phyloP scores from a whole-genome alignment of 352 stramenopile species.

The Thalassiosira ordinaria region DNA sequence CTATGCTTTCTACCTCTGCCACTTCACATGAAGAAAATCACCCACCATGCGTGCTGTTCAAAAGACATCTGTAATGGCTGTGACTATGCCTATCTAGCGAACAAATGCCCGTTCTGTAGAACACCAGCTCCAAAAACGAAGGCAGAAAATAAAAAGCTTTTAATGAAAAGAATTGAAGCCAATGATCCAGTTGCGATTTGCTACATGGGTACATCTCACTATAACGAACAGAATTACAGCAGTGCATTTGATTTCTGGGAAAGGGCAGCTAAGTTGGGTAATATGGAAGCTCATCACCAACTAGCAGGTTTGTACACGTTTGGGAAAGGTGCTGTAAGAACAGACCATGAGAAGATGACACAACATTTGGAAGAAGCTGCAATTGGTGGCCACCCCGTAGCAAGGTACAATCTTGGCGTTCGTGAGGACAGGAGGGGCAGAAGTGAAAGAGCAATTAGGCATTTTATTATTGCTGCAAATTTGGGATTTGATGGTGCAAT shows the following conservation, averaged over 20 bases:
- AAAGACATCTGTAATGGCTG: too few species aligned
- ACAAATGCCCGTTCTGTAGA: too few species aligned
- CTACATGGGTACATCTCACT: too few species aligned
- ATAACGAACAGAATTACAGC: background rate
- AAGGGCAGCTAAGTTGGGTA: background rate
- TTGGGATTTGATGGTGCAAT: slow-evolving; percentile 14
- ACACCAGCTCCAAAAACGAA: too few species aligned
- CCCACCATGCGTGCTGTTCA: too few species aligned
- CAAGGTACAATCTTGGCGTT: slow-evolving; percentile 3
- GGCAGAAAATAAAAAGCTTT: too few species aligned
- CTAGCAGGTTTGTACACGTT: background rate
- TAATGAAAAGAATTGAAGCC: too few species aligned
- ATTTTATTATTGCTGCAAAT: slow-evolving; percentile 25
- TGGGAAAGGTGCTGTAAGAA: background rate
- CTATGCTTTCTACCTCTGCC: background rate
- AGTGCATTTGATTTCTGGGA: background rate
- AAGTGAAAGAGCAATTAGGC: slow-evolving; percentile 17
- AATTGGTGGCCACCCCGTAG: background rate
- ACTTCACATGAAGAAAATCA: too few species aligned
- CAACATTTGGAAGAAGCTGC: background rate
- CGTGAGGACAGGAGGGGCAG: too few species aligned
- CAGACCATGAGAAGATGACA: background rate
- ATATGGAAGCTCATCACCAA: background rate
- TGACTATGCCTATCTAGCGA: too few species aligned
- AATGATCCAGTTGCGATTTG: too few species aligned